Base-by-base conservation (phyloP, 495 filamentous ascomycete species). In the Lophiostoma macrostomum region DNA sequence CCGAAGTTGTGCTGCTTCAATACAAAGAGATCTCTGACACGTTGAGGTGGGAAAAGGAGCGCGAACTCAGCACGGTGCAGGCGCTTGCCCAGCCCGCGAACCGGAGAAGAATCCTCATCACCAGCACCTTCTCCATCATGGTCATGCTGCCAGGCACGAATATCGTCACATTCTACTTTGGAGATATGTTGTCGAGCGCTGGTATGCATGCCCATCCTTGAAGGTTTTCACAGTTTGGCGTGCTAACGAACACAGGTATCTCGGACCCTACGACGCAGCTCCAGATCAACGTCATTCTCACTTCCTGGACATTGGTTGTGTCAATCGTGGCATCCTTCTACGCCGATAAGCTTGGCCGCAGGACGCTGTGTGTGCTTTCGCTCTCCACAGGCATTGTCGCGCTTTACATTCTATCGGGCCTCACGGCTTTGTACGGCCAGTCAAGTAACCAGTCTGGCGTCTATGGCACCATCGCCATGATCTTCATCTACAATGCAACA, bases 1-100 rank as follows among this genome's bases (percentile, higher is more conserved):
- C 65, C 7, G 37, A 51, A 6, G 41, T 68, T 5, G 67, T 73
- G 13, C 31, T 44, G 20, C 4, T 51, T 18, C 50, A 53, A 20
- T 53, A 44, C 50, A 20, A 36, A 13, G 50, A 53, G 20, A 53
- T 53, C 13, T 8, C 16, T 2, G 50, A 53, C 28, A 53, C 50
- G 1, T 13, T 53, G 18, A 3, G 10, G n/a, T 53, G 18, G 14
- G 50, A 53, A 30, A 43, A 53, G 19, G 50, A 53, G 18, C 38
- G 39, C 29, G 25, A 43, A 25, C 25, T 34, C 1, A n/a, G 16
- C 3, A 6, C 44, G 16, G 6, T 23, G 5, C 37, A 53, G 16
- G 38, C 30, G 19, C 25, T 53, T 8, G 22, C 37, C 2, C 16
- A 18, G 18, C 24, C 5, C 2, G 28, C 14, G 1, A 44, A 43